phyloP scores from a whole-genome alignment of 2,329 filamentous ascomycete species.

The Paraconiothyrium brasiliense region DNA sequence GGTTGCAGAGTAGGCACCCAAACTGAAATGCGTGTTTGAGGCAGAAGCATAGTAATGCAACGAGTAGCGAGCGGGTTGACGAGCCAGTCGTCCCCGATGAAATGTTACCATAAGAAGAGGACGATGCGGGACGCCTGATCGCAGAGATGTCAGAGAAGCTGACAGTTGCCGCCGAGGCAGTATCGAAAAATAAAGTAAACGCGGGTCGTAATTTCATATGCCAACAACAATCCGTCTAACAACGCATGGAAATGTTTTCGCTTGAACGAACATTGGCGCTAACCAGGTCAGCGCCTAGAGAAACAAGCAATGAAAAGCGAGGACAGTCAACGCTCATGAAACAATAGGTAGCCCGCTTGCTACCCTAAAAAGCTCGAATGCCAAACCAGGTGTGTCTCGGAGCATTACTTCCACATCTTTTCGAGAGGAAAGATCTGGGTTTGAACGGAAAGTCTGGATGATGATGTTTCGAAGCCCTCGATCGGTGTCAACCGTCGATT shows the following conservation, averaged over 20 bases:
- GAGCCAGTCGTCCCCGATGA: constrained; percentile 4
- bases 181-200: not conserved
- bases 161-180: not conserved
- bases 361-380: constrained; percentile 60
- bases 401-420: constrained; percentile 57
- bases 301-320: not conserved
- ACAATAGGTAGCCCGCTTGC: constrained; percentile 30
- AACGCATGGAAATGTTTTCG: not conserved
- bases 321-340: not conserved
- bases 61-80: not conserved
- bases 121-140: not conserved
- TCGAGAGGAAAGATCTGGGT: constrained; percentile 57
- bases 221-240: not conserved
- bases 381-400: constrained; percentile 56
- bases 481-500: constrained; percentile 59
- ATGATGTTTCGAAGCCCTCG: constrained; percentile 59
- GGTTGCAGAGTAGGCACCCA: not conserved
- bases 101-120: not conserved
- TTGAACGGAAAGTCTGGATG: constrained; percentile 57
- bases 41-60: not conserved
- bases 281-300: not conserved
- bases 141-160: not conserved
- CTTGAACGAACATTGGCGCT: not conserved
- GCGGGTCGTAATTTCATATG: constrained; percentile 3
- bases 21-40: not conserved